Conservation (phyloP, 2,329 filamentous ascomycete species). For the Colletotrichum theobromicola region DNA sequence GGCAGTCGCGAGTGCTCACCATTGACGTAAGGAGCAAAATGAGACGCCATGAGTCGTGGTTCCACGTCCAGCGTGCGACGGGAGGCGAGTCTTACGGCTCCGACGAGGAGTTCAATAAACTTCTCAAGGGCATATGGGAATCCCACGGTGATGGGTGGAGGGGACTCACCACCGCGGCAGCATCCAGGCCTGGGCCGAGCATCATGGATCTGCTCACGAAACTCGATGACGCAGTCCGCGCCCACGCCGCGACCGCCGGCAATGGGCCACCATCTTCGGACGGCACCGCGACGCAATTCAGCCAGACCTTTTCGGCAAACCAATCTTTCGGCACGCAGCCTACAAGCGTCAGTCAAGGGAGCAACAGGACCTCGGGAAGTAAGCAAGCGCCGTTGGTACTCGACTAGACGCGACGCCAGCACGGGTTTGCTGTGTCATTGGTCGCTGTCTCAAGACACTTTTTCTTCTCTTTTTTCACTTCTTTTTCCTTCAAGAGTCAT, state of each 20-base stretch:
- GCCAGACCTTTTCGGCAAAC: constrained; percentile 16
- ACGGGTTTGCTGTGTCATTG: not conserved
- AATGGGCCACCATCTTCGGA: constrained; percentile 2
- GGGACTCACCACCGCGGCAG: constrained; percentile 53
- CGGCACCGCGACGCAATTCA: constrained; percentile 11
- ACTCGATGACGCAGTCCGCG: constrained; percentile 52
- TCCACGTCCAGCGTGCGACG: constrained; percentile 50
- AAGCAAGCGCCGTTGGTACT: constrained; percentile 20
- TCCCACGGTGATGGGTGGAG: constrained; percentile 49
- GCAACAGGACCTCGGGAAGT: constrained; percentile 12
- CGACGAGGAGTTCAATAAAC: constrained; percentile 40
- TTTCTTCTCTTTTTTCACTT: not conserved
- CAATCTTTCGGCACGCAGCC: constrained; percentile 22
- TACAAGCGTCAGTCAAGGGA: constrained; percentile 8
- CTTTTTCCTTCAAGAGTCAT: not conserved
- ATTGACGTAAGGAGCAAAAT: constrained; percentile 58
- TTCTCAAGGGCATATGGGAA: constrained; percentile 52
- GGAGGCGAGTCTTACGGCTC: constrained; percentile 25
- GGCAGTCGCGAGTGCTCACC: constrained; percentile 41
- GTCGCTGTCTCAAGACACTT: not conserved
- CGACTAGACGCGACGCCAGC: constrained; percentile 1
- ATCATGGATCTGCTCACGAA: constrained; percentile 53
- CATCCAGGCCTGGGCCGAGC: constrained; percentile 41
- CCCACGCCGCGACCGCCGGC: constrained; percentile 31
- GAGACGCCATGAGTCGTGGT: constrained; percentile 54